Percentiles rank a stretch among this genome's conserved stretches.
Evolutionary conservation across 2,329 filamentous ascomycete species (phyloP).

Genomic region (Corniculantispora saksenae): DNA sequence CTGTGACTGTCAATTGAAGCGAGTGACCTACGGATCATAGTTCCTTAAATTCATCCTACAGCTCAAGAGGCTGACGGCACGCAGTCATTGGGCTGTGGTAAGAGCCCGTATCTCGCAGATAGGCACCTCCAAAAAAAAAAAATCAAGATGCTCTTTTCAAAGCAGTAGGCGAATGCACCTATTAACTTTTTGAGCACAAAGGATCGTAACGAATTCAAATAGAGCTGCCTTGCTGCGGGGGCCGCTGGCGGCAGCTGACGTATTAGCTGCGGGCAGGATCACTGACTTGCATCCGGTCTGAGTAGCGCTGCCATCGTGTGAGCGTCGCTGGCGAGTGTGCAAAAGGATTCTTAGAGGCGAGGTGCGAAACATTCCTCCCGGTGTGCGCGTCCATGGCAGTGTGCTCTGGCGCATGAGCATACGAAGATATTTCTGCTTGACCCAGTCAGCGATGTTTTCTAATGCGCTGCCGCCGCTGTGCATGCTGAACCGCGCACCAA

Average conservation of each 20-base stretch:
- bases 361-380: constrained; percentile 71
- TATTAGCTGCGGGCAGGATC: too few species aligned
- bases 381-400: constrained; percentile 71
- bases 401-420: constrained; percentile 71
- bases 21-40: background rate
- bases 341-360: constrained; percentile 56
- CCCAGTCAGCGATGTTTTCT: too few species aligned
- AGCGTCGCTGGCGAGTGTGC: too few species aligned
- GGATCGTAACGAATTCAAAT: background rate
- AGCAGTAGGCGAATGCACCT: background rate
- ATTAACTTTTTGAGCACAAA: background rate
- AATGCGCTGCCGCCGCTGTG: too few species aligned
- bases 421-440: too few species aligned
- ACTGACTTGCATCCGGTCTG: too few species aligned
- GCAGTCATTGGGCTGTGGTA: background rate
- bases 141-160: background rate
- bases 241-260: too few species aligned
- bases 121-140: background rate
- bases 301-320: too few species aligned
- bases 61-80: background rate
- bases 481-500: too few species aligned
- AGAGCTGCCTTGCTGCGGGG: background rate
- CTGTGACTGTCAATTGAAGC: background rate
- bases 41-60: background rate
- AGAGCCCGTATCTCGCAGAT: background rate